These are phyloP conservation scores for Eutrema salsugineum DNA, from an alignment of 441 rosid genomes.

Conservation along the genomic window DNA sequence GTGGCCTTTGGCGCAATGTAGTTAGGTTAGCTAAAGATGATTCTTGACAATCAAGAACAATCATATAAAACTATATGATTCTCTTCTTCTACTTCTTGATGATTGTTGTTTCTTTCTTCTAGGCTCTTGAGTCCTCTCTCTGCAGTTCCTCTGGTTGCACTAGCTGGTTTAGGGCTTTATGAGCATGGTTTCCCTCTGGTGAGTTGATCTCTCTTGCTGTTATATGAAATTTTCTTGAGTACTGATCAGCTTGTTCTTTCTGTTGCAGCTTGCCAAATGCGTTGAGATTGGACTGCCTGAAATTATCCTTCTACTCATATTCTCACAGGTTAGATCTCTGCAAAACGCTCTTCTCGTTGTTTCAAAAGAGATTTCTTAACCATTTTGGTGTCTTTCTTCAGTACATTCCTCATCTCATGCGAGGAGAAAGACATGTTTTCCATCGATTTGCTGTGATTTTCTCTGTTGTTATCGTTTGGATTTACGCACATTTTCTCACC, in stretches of 20 bases:
- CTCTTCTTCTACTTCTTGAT: not conserved
- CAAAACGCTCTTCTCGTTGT: not conserved
- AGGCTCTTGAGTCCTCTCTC: slow-evolving; percentile 68
- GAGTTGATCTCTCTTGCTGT: not conserved
- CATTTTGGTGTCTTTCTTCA: slow-evolving; percentile 5
- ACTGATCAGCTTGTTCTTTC: not conserved
- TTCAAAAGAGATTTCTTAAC: not conserved
- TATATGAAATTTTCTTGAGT: not conserved
- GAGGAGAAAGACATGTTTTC: slow-evolving; percentile 45
- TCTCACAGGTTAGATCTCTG: slow-evolving; percentile 53
- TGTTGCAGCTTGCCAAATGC: slow-evolving; percentile 61
- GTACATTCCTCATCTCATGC: slow-evolving; percentile 57
- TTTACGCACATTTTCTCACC: slow-evolving; percentile 65
- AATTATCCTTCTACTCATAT: slow-evolving; percentile 51
- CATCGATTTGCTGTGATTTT: slow-evolving; percentile 59
- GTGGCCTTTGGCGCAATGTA: slow-evolving; percentile 82
- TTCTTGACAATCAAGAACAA: not conserved
- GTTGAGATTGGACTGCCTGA: slow-evolving; percentile 73
- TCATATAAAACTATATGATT: not conserved
- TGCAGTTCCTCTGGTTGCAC: slow-evolving; percentile 60
- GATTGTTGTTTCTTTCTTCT: slow-evolving; percentile 6
- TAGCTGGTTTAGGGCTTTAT: slow-evolving; percentile 67
- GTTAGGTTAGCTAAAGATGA: slow-evolving; percentile 36
- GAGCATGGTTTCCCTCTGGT: slow-evolving; percentile 78
- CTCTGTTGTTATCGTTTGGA: slow-evolving; percentile 61